Evolutionary conservation across 1,139 yeast genomes (phyloP), one percentile per base, ranked within the genome.

Genomic region (Geotrichum histeridarum): DNA sequence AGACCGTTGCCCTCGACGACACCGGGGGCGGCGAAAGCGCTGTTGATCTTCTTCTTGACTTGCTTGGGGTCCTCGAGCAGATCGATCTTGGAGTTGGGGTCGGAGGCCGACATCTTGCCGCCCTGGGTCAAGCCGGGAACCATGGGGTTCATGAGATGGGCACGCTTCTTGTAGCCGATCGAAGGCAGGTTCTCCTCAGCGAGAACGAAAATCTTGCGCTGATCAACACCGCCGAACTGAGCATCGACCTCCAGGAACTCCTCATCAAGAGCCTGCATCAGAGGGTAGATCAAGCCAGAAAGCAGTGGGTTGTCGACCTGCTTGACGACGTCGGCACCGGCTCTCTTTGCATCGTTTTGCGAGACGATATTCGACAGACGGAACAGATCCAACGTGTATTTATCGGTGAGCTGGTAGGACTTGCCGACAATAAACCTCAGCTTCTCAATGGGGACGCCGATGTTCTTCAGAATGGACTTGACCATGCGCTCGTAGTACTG

Each of bases 281-380:
- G 81, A 54, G 99, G 99, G 73, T 94, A 94, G 64, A 94, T 88
- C 70, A 94, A 80, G 4, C 99, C 99, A 36, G 95, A 84, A 60
- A 94, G 80, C 62, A 91, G 79, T 37, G 99, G 99, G 71, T 90
- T 90, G 46, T 89, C 83, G 53, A 91, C 97, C 75, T 94, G 99
- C 72, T 94, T 94, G 60, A 94, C 99, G 56, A 94, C 99, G 72
- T 94, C 99, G 12, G 99, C 99, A 69, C 99, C 99, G 1, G 99
- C 99, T 71, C 99, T 84, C 76, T 89, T 89, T 62, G 98, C 97
- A 68, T 91, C 98, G 69, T 93, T 91, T 73, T 88, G 96, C 27
- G 95, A 83, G 32, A 88, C 96, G 46, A 76, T 71, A 69, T 93
- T 91, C 47, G 94, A 80, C 67, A 93, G 72, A 69, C 82, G 82